Base-by-base conservation (phyloP, 495 filamentous ascomycete species). In the Penicillium salamii region DNA sequence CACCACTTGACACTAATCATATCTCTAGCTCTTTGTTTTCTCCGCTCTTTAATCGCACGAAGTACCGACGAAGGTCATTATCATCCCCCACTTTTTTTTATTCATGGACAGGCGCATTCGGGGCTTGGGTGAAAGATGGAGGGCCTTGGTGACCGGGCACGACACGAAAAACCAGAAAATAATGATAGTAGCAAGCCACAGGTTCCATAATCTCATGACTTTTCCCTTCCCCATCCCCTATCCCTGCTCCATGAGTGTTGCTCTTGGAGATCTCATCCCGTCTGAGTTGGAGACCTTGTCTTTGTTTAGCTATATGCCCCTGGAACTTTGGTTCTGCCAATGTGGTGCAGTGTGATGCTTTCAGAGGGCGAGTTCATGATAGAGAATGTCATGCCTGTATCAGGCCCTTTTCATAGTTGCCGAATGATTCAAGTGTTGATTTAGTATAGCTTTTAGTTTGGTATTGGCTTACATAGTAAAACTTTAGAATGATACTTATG, bases 11-110 rank as follows among this genome's bases (percentile, higher is more conserved):
- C 3, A 28, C 71, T 54, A 67, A 54, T 35, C 18, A 20, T 12
- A 33, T 42, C 18, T 54, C 36, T 48, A 76, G 93, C 83, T 98
- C 62, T 98, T 98, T 76, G 95, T 98, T 63, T 98, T 98, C 76
- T 98, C 93, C 52, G 93, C 93, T 70, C 81, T 98, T 77, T 98
- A 86, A 78, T 53, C 55, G 43, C 19, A 35, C 43, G 19, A 35
- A 15, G 31, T 35, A 34, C 42, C 17, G 5, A 48, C 52, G n/a
- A 52, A 49, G 50, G 46, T 45, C 54, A 59, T 58, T 49, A 50
- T 59, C 49, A 55, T 57, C 47, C n/a, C n/a, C n/a, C n/a, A n/a
- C 53, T 57, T 48, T 13, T 32, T 53, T 57, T 48, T 13, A 3
- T 32, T 32, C 55, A 58, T 55, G 59, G 54, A 64, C 50, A 61